These are phyloP conservation scores for Macrophomina pseudophaseolina DNA, from an alignment of 2,329 filamentous ascomycete species.

Conservation along the genomic window DNA sequence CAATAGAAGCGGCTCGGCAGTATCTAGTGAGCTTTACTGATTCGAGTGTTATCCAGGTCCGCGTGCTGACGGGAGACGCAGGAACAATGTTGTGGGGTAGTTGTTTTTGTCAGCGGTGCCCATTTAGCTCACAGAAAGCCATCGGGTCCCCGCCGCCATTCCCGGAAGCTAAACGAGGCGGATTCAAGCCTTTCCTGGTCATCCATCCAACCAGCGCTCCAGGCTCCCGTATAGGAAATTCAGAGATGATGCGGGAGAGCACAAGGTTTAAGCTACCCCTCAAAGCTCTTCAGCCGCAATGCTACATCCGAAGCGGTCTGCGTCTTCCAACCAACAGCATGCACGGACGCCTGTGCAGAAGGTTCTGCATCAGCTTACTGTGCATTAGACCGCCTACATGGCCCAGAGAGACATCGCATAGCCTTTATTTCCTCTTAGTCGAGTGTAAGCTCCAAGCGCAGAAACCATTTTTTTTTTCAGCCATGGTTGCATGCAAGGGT, in stretches of 20 bases:
- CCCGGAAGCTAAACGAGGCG: not conserved
- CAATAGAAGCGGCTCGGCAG: not conserved
- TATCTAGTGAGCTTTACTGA: not conserved
- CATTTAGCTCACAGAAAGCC: not conserved
- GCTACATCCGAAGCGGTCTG: not conserved
- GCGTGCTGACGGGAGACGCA: slow-evolving; percentile 3
- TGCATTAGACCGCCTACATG: not conserved
- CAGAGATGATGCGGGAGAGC: not conserved
- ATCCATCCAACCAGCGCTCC: not conserved
- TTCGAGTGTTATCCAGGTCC: not conserved
- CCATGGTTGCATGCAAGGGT: not conserved
- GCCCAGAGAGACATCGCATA: not conserved
- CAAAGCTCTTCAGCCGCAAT: slow-evolving; percentile 1
- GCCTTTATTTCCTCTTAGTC: not conserved
- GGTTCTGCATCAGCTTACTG: slow-evolving; percentile 16
- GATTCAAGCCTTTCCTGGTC: not conserved
- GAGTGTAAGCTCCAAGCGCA: not conserved
- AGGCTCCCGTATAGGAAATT: not conserved
- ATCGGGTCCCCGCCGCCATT: slow-evolving; percentile 17
- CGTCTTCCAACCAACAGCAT: not conserved
- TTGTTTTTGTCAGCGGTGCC: not conserved
- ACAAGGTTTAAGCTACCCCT: not conserved
- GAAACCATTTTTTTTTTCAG: not conserved
- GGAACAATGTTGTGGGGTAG: slow-evolving; percentile 1
- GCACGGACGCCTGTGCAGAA: not conserved